These are phyloP conservation scores for Lachancea lanzarotensis DNA, from an alignment of 805 yeast species.

Conservation along the genomic window DNA sequence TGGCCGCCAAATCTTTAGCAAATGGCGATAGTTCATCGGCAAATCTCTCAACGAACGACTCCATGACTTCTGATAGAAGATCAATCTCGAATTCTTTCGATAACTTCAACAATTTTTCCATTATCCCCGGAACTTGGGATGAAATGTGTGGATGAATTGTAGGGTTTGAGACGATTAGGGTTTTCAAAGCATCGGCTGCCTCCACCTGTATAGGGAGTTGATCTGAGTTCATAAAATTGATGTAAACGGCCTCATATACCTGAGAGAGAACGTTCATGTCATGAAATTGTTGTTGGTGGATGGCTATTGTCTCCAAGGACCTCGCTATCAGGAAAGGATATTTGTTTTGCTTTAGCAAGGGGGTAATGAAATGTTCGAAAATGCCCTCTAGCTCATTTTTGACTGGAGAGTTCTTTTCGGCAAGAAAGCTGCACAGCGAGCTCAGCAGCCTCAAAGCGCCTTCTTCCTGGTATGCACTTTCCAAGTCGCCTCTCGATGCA, in stretches of 20 bases:
- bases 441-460: conserved; percentile 78
- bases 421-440: conserved; percentile 43
- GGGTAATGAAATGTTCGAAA: conserved; percentile 53
- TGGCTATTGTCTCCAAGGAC: conserved; percentile 52
- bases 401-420: conserved; percentile 38
- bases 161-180: conserved; percentile 59
- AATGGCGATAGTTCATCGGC: conserved; percentile 85
- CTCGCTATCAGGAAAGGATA: conserved; percentile 66
- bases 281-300: conserved; percentile 30
- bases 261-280: conserved; percentile 36
- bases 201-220: conserved; percentile 72
- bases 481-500: conserved; percentile 31
- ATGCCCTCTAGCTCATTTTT: conserved; percentile 57
- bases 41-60: conserved; percentile 85
- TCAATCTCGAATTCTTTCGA: conserved; percentile 83
- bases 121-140: conserved; percentile 66
- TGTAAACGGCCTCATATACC: conserved; percentile 37
- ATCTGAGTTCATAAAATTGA: conserved; percentile 38
- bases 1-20: conserved; percentile 58
- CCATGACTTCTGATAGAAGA: conserved; percentile 84
- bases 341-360: conserved; percentile 49
- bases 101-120: conserved; percentile 69
- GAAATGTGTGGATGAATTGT: conserved; percentile 62
- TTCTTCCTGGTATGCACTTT: conserved; percentile 61
- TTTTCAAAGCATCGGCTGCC: conserved; percentile 82